Base-by-base conservation (phyloP, 331 rosid species). In the Acacia pycnantha region DNA sequence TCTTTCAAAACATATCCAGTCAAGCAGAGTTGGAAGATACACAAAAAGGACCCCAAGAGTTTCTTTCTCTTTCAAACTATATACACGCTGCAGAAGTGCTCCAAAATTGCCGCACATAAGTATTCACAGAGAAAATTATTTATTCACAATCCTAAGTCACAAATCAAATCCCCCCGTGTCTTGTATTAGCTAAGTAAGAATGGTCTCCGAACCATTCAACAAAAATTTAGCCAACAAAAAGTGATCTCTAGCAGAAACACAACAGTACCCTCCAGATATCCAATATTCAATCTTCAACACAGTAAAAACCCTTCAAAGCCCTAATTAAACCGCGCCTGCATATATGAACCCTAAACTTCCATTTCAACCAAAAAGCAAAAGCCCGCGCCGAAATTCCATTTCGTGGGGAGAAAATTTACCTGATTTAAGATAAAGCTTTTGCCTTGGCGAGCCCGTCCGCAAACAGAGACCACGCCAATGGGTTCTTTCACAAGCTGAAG, bases 381-480 rank as follows among this genome's bases (percentile, higher is more conserved):
- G 4, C 41, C 61, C 43, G 8, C 62, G 15, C 26, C 40, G n/a
- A 2, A 76, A 76, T 50, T 46, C 7, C 65, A 61, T 22, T 53
- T n/a, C 2, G 8, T 16, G 6, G 54, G 13, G 3, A 40, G 13
- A 21, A 46, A 69, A 31, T 6, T 79, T 37, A 93, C 98, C 97
- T 92, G 98, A 65, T 95, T 95, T 16, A 95, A 82, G 29, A 95
- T 92, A 73, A 82, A 93, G 81, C 98, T 95, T 86, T 93, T 95
- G 35, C 97, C 98, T 85, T 93, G 94, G 67, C 96, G 97, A 82
- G 98, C 98, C 6, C 98, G 91, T 7, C 98, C 99, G 41, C 99
- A 93, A 79, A 95, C 97, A 54, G 99, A 91, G 76, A 95, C 98
- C 12, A 95, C 91, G 0, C 99, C 99, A 12, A 95, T 90, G 19